Evolutionary conservation across 140 eudicot genomes (phyloP).

Genomic region (Cichorium intybus): DNA sequence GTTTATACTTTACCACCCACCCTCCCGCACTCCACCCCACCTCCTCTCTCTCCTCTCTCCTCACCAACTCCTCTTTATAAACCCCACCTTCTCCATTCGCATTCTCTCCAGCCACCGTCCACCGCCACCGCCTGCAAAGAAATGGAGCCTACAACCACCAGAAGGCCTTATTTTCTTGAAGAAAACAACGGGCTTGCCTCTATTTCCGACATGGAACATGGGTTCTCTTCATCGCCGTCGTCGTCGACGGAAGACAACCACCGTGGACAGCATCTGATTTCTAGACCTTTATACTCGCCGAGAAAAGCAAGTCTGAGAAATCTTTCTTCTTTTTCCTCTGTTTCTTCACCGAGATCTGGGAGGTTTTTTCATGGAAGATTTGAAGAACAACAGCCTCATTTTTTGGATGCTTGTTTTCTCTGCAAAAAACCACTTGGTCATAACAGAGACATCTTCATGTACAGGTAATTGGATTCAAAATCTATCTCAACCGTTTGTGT

Average conservation of each 20-base stretch:
- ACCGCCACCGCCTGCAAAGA: slow-evolving; percentile 1
- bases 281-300: slow-evolving; percentile 31
- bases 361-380: slow-evolving; percentile 43
- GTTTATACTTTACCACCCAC: slow-evolving; percentile 34
- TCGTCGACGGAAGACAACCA: slow-evolving; percentile 25
- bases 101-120: slow-evolving; percentile 21
- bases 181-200: slow-evolving; percentile 37
- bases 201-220: slow-evolving; percentile 26
- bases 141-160: slow-evolving; percentile 39
- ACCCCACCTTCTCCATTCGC: slow-evolving; percentile 21
- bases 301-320: slow-evolving; percentile 42
- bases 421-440: slow-evolving; percentile 59
- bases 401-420: slow-evolving; percentile 68
- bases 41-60: slow-evolving; percentile 20
- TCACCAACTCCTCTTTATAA: slow-evolving; percentile 57
- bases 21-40: background rate
- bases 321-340: slow-evolving; percentile 4
- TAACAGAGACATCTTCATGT: slow-evolving; percentile 79
- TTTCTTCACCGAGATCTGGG: slow-evolving; percentile 57
- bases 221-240: slow-evolving; percentile 18
- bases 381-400: slow-evolving; percentile 69
- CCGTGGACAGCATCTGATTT: slow-evolving; percentile 23
- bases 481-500: background rate
- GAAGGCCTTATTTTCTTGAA: slow-evolving; percentile 35
- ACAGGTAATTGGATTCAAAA: slow-evolving; percentile 43